Evolutionary conservation across 352 stramenopile species (phyloP).

Genomic region (Phytophthora kernoviae): DNA sequence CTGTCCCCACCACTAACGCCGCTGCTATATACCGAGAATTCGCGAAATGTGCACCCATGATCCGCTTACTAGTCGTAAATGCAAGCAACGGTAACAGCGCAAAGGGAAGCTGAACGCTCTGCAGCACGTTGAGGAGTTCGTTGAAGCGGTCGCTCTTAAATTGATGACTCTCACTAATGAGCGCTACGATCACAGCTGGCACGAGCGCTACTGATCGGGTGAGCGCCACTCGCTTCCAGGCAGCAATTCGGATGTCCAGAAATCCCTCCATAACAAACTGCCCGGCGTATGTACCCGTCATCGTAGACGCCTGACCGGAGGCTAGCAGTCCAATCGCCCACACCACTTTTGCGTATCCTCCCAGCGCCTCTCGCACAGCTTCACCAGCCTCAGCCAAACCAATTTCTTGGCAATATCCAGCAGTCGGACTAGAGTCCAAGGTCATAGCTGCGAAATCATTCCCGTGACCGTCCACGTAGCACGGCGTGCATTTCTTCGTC

Average conservation of each 20-base stretch:
- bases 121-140: slow-evolving; percentile 86
- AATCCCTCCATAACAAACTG: slow-evolving; percentile 96
- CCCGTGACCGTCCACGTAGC: slow-evolving; percentile 49
- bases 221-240: slow-evolving; percentile 85
- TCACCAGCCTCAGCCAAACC: slow-evolving; percentile 71
- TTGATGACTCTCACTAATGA: slow-evolving; percentile 53
- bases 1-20: slow-evolving; percentile 43
- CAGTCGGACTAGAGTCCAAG: slow-evolving; percentile 21
- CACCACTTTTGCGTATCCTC: slow-evolving; percentile 65
- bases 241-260: slow-evolving; percentile 78
- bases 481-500: slow-evolving; percentile 39
- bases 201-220: slow-evolving; percentile 88
- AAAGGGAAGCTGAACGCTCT: slow-evolving; percentile 90
- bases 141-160: slow-evolving; percentile 75
- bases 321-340: slow-evolving; percentile 93
- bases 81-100: slow-evolving; percentile 81
- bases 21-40: slow-evolving; percentile 38
- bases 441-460: slow-evolving; percentile 3
- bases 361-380: slow-evolving; percentile 67
- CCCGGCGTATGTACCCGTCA: slow-evolving; percentile 94
- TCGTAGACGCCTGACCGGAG: slow-evolving; percentile 89
- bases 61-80: slow-evolving; percentile 58
- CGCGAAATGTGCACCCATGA: slow-evolving; percentile 74
- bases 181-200: slow-evolving; percentile 74
- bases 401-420: slow-evolving; percentile 83